Evolutionary conservation across 148 eudicot genomes (phyloP).

Genomic region (Persicaria tinctoria): DNA sequence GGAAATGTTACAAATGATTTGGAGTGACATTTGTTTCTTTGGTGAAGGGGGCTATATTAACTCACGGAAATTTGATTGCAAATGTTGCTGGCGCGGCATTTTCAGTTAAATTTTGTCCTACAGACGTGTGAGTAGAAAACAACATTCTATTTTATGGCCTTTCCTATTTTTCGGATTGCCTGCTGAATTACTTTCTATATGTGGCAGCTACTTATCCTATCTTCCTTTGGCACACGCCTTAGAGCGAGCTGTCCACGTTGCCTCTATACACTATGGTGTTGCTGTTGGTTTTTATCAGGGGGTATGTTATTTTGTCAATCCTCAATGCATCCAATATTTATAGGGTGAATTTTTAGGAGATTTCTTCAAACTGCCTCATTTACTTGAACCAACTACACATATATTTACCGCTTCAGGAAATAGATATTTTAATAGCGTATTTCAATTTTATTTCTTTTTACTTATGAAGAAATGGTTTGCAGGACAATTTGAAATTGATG

Average conservation of each 20-base stretch:
- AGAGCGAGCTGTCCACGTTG: constrained; percentile 74
- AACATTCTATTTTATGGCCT: neutral
- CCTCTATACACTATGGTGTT: constrained; percentile 45
- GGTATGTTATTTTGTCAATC: constrained; percentile 37
- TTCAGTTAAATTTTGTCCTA: constrained; percentile 32
- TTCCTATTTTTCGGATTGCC: neutral
- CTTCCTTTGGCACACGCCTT: constrained; percentile 96
- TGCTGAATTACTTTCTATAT: constrained; percentile 4
- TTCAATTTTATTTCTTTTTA: neutral
- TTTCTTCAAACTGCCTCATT: neutral
- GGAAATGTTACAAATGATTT: neutral
- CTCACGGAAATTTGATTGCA: constrained; percentile 75
- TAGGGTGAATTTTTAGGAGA: neutral
- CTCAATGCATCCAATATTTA: neutral
- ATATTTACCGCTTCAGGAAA: too few species aligned
- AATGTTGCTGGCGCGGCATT: constrained; percentile 52
- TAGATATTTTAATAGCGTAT: too few species aligned
- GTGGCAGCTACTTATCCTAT: constrained; percentile 72
- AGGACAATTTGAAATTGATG: constrained; percentile 95
- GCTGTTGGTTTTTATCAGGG: constrained; percentile 97
- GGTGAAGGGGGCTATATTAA: constrained; percentile 69
- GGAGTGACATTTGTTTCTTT: constrained; percentile 4
- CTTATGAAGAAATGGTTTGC: constrained; percentile 5
- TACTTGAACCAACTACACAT: too few species aligned
- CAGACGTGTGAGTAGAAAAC: constrained; percentile 59